Conservation (phyloP, 202 grass and related monocot genomes). For the Elaeis oleifera region DNA sequence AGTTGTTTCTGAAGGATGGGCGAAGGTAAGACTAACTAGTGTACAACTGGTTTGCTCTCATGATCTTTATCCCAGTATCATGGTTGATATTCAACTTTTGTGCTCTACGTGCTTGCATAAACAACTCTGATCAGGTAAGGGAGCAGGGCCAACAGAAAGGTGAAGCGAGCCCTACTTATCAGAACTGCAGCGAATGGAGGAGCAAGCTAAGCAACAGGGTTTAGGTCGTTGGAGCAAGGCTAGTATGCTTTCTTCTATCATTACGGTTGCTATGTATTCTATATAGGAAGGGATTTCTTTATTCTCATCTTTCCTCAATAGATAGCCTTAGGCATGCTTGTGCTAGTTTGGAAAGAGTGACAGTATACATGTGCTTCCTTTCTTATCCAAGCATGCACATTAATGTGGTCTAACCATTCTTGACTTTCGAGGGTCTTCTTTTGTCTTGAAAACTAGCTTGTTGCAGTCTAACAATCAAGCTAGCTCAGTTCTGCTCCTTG, state of each 20-base stretch:
- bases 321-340: too few relatives aligned
- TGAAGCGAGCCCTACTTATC: slow-evolving; percentile 53
- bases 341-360: too few relatives aligned
- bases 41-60: not conserved
- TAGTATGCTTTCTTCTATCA: slow-evolving; percentile 12
- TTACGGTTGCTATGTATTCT: too few relatives aligned
- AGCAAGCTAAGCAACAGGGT: slow-evolving; percentile 81
- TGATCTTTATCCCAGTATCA: not conserved
- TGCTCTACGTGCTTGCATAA: not conserved
- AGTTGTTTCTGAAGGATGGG: slow-evolving; percentile 86
- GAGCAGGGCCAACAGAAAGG: slow-evolving; percentile 66
- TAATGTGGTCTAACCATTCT: too few relatives aligned
- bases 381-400: too few relatives aligned
- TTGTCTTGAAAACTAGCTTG: too few relatives aligned
- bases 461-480: too few relatives aligned
- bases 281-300: too few relatives aligned
- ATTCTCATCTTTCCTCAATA: too few relatives aligned
- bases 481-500: too few relatives aligned
- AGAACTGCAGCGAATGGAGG: slow-evolving; percentile 67
- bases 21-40: slow-evolving; percentile 42
- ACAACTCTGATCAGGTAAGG: slow-evolving; percentile 43
- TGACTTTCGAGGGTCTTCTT: too few relatives aligned
- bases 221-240: slow-evolving; percentile 96
- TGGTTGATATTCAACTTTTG: not conserved
- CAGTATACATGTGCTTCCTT: too few relatives aligned